Evolutionary conservation across 129 eudicot species (phyloP).

Genomic region (Oenanthe sinensis): DNA sequence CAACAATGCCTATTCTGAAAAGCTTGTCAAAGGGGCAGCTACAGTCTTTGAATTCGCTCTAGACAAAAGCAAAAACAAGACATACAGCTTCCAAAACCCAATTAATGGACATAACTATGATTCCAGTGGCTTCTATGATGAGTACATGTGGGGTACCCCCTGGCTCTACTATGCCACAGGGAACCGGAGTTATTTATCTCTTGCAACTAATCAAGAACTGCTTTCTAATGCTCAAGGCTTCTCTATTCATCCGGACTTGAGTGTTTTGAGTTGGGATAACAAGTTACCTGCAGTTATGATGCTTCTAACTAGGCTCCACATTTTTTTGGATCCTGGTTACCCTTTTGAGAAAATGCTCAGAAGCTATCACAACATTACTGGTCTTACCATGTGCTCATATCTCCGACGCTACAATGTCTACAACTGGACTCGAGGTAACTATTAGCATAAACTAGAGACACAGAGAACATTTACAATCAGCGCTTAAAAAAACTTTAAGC

Average conservation of each 20-base stretch:
- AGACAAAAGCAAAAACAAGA: conserved; percentile 30
- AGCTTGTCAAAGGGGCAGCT: conserved; percentile 57
- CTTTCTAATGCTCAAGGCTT: conserved; percentile 49
- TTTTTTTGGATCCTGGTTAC: conserved; percentile 77
- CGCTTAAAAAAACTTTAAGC: too few relatives aligned
- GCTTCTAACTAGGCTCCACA: conserved; percentile 55
- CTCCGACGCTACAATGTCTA: conserved; percentile 38
- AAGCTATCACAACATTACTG: conserved; percentile 56
- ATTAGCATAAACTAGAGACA: background rate
- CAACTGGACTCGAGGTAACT: conserved; percentile 69
- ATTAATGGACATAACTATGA: conserved; percentile 53
- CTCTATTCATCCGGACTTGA: conserved; percentile 34
- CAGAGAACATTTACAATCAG: background rate
- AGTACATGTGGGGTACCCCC: conserved; percentile 78
- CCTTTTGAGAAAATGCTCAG: conserved; percentile 66
- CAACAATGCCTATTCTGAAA: conserved; percentile 43
- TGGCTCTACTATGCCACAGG: conserved; percentile 95
- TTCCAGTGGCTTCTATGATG: conserved; percentile 75
- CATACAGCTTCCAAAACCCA: conserved; percentile 41
- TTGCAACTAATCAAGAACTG: conserved; percentile 52
- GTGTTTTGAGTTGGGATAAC: conserved; percentile 86
- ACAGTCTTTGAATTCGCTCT: conserved; percentile 56
- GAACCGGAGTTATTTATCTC: conserved; percentile 35
- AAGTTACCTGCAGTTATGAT: conserved; percentile 83
- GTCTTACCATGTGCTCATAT: conserved; percentile 77